phyloP scores from a whole-genome alignment of 208 protist genomes.

The Strigomonas culicis region DNA sequence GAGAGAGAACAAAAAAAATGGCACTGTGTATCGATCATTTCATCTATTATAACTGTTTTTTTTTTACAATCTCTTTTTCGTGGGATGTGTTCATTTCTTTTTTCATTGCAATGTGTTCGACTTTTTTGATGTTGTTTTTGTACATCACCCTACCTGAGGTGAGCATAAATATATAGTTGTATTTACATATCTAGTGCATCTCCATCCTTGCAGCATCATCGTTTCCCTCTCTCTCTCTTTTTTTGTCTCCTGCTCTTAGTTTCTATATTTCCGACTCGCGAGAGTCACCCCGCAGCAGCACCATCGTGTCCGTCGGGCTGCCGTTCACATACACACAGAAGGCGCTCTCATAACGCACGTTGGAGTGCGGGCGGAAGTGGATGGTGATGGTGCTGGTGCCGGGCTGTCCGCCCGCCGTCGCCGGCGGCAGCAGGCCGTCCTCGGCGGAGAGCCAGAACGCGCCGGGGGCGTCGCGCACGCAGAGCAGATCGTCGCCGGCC shows the following conservation, averaged over 20 bases:
- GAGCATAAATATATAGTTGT: constrained; percentile 3
- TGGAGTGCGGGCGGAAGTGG: constrained; percentile 56
- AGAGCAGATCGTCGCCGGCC: constrained; percentile 18
- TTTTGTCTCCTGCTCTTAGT: background rate
- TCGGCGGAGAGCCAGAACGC: constrained; percentile 47
- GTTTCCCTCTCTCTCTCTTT: too few species aligned
- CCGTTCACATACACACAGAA: constrained; percentile 57
- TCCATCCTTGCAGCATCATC: background rate
- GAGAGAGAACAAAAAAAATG: background rate
- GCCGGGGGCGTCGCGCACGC: constrained; percentile 30
- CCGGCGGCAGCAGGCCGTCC: constrained; percentile 51
- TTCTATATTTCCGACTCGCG: constrained; percentile 74
- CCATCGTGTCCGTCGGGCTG: constrained; percentile 22
- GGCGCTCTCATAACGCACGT: constrained; percentile 64
- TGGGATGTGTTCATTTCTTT: background rate
- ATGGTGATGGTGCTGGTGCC: constrained; percentile 39
- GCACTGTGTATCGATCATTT: background rate
- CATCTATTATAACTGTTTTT: background rate
- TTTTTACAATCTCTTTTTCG: background rate
- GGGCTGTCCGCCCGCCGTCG: constrained; percentile 64
- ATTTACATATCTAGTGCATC: constrained; percentile 7
- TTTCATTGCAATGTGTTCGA: background rate
- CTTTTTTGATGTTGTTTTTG: background rate
- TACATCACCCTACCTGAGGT: background rate
- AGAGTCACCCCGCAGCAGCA: constrained; percentile 70